Evolutionary conservation across 2,329 filamentous ascomycete species (phyloP).

Genomic region (Clonostachys byssicola): DNA sequence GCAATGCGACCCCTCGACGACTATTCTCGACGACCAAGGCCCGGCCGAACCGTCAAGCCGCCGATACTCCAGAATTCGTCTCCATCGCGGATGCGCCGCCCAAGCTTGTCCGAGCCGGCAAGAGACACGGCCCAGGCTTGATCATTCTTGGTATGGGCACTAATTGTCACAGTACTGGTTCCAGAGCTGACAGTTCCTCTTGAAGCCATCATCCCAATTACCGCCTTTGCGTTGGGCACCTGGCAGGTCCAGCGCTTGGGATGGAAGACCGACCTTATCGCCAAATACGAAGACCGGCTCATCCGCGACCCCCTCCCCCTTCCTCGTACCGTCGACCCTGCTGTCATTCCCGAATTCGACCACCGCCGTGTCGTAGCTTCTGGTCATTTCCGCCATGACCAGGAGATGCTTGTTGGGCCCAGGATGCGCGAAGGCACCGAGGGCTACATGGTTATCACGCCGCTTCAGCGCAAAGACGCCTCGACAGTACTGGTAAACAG

Average conservation of each 20-base stretch:
- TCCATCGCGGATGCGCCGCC: constrained; percentile 87
- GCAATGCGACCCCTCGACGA: not conserved
- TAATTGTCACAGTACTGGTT: not conserved
- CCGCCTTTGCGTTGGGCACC: constrained; percentile 82
- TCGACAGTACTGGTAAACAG: constrained; percentile 82
- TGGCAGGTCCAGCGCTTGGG: constrained; percentile 93
- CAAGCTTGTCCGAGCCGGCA: constrained; percentile 69
- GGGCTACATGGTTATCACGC: constrained; percentile 88
- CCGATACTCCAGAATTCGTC: constrained; percentile 74
- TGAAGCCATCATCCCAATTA: constrained; percentile 77
- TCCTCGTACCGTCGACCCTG: constrained; percentile 76
- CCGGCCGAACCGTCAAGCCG: constrained; percentile 36
- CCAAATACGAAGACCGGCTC: constrained; percentile 87
- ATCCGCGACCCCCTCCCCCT: constrained; percentile 81
- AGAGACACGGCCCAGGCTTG: constrained; percentile 73
- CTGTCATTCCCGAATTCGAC: constrained; percentile 84
- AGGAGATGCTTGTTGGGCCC: constrained; percentile 94
- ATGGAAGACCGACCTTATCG: constrained; percentile 92
- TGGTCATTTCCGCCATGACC: constrained; percentile 76
- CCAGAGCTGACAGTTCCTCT: constrained; percentile 10
- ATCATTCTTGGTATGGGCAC: constrained; percentile 62
- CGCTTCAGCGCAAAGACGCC: constrained; percentile 65
- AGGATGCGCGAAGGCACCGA: constrained; percentile 84
- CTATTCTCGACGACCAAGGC: constrained; percentile 2
- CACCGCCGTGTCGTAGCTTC: constrained; percentile 77